Evolutionary conservation across 176 grass and related monocot genomes (phyloP).

Genomic region (Cymbopogon citratus): DNA sequence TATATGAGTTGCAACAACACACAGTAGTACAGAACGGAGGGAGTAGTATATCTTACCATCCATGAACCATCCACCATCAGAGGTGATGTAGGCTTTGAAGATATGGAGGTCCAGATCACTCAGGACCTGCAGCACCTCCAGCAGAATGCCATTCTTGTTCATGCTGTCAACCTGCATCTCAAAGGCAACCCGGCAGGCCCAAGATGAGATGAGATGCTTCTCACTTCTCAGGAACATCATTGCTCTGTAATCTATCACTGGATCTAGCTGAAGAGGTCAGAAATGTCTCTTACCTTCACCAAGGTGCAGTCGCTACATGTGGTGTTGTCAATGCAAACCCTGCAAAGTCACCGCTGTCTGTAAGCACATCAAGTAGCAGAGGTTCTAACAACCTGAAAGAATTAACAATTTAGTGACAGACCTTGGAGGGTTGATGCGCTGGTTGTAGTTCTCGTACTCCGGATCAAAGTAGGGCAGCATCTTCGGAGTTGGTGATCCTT

Average conservation of each 20-base stretch:
- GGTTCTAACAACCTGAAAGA: neutral
- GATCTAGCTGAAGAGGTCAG: neutral
- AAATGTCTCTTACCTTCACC: constrained; percentile 61
- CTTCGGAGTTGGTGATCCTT: neutral
- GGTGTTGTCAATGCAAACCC: constrained; percentile 84
- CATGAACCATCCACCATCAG: constrained; percentile 98
- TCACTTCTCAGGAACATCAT: neutral
- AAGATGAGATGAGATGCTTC: neutral
- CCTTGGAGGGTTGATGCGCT: constrained; percentile 92
- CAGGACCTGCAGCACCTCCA: constrained; percentile 95
- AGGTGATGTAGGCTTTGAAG: constrained; percentile 94
- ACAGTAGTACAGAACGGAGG: neutral
- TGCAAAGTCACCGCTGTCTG: constrained; percentile 21
- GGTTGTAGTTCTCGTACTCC: constrained; percentile 90
- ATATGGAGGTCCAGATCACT: constrained; percentile 87
- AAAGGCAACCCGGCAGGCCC: neutral
- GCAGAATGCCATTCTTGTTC: constrained; percentile 87
- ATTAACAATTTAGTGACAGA: neutral
- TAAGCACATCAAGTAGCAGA: neutral
- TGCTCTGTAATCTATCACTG: neutral
- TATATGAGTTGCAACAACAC: neutral
- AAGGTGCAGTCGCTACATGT: constrained; percentile 74
- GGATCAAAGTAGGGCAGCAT: constrained; percentile 97
- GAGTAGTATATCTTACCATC: constrained; percentile 48
- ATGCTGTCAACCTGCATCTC: constrained; percentile 75